These are phyloP conservation scores for Cladorrhinum samala DNA, from an alignment of 495 filamentous ascomycete genomes.

Conservation along the genomic window DNA sequence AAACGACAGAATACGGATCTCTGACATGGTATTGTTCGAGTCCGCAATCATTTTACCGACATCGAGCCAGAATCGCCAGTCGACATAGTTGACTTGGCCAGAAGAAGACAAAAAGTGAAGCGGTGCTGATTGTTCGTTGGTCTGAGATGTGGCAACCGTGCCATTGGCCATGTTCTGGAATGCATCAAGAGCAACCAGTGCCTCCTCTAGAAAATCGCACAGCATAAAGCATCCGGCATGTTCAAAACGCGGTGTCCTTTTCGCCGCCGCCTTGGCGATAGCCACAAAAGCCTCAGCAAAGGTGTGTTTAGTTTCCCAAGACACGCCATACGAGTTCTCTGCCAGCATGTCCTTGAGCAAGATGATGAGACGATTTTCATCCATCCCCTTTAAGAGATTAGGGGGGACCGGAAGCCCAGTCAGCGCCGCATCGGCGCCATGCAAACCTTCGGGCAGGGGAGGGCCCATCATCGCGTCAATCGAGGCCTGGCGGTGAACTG, in stretches of 20 bases:
- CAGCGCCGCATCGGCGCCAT: constrained; percentile 66
- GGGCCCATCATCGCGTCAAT: constrained; percentile 49
- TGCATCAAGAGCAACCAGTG: constrained; percentile 34
- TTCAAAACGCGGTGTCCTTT: constrained; percentile 74
- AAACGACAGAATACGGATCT: constrained; percentile 82
- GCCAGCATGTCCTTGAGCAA: constrained; percentile 80
- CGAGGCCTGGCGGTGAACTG: constrained; percentile 65
- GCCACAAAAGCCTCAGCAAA: constrained; percentile 76
- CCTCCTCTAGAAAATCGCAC: constrained; percentile 88
- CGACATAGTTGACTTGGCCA: constrained; percentile 36
- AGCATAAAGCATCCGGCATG: constrained; percentile 86
- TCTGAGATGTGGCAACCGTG: constrained; percentile 26
- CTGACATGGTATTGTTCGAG: constrained; percentile 90
- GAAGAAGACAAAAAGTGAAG: constrained; percentile 4
- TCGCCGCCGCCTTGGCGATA: constrained; percentile 65
- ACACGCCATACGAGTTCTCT: constrained; percentile 51
- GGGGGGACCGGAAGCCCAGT: constrained; percentile 43
- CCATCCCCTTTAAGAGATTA: constrained; percentile 77
- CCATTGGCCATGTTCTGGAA: constrained; percentile 42
- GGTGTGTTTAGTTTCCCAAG: constrained; percentile 49
- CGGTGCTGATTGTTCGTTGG: constrained; percentile 5
- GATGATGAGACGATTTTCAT: constrained; percentile 84
- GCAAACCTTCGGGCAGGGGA: constrained; percentile 71
- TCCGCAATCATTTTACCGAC: constrained; percentile 78
- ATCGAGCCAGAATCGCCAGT: constrained; percentile 88